Base-by-base conservation (phyloP, 768 basidiomycete genomes). In the Lactarius pseudohatsudake region DNA sequence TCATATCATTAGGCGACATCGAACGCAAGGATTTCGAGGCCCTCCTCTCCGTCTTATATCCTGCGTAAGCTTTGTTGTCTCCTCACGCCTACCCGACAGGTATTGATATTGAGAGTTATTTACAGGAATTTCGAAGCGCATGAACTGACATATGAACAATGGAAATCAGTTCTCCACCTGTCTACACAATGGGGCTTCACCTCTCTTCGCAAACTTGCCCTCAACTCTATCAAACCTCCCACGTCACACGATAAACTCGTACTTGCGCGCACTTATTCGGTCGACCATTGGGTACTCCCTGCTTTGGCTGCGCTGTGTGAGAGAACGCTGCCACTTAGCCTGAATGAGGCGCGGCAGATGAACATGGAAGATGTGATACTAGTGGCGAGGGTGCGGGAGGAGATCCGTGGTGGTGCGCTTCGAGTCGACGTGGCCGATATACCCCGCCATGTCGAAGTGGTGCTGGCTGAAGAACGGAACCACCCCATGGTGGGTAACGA, bases 161-260 rank as follows among this genome's bases (percentile, higher is more conserved):
- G 74, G 71, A 65, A 66, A 8, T 72, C 72, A 10, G 70, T 75
- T 13, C 65, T 75, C n/a, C 61, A 71, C 38, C 45, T 72, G 38
- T 70, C 72, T 15, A 63, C 72, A 66, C 76, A 9, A 57, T 80
- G 28, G 76, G 76, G 63, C 61, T 75, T 64, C 66, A 75, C 68
- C 54, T 67, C 57, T 63, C 15, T 55, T 16, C 61, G 53, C 10
- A 41, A 20, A 59, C 59, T 59, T 10, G 59, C 67, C 2, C 20
- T 68, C 13, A 36, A n/a, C 8, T 53, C 56, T 2, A 45, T 68
- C 6, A n/a, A 55, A 13, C 59, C 55, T 20, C 54, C 63, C 20
- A 54, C 36, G 4, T 22, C 67, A 16, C 54, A 50, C 59, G 59
- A 64, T 22, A 36, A 54, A 50, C 32, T 68, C 13, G 41, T 64